phyloP scores from a whole-genome alignment of 164 flowering plant species.

The Chloranthus sessilifolius region DNA sequence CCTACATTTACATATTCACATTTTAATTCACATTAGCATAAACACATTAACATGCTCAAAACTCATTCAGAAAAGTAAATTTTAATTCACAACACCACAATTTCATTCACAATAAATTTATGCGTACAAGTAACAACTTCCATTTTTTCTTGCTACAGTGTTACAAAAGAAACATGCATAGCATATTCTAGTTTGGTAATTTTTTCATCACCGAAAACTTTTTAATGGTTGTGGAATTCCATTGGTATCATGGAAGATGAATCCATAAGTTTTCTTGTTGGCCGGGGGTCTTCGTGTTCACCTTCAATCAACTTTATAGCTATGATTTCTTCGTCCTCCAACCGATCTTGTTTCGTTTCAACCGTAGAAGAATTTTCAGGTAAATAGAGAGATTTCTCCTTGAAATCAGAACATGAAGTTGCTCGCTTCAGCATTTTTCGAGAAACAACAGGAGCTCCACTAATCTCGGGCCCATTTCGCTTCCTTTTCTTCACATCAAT shows the following conservation, averaged over 20 bases:
- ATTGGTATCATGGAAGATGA: constrained; percentile 52
- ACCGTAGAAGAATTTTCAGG: constrained; percentile 31
- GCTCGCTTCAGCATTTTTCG: constrained; percentile 69
- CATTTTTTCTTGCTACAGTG: no score
- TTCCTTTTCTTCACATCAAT: constrained; percentile 15
- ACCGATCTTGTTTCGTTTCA: constrained; percentile 36
- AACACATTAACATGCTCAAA: no score
- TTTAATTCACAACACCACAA: no score
- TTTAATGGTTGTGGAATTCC: constrained; percentile 63
- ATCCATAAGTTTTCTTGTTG: constrained; percentile 64
- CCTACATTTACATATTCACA: no score
- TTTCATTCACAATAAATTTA: no score
- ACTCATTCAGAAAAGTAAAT: no score
- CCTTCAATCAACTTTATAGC: constrained; percentile 50
- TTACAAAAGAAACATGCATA: no score
- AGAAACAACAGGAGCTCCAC: constrained; percentile 13
- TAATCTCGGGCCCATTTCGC: constrained; percentile 14
- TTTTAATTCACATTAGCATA: no score
- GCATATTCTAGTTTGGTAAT: no score
- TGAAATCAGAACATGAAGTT: constrained; percentile 67
- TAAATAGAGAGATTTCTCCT: constrained; percentile 46
- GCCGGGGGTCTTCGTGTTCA: constrained; percentile 42
- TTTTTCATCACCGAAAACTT: no score
- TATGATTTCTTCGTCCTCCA: constrained; percentile 54
- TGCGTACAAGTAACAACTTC: no score